Base-by-base conservation (phyloP, 2,329 filamentous ascomycete species). In the Metarhizium guizhouense region DNA sequence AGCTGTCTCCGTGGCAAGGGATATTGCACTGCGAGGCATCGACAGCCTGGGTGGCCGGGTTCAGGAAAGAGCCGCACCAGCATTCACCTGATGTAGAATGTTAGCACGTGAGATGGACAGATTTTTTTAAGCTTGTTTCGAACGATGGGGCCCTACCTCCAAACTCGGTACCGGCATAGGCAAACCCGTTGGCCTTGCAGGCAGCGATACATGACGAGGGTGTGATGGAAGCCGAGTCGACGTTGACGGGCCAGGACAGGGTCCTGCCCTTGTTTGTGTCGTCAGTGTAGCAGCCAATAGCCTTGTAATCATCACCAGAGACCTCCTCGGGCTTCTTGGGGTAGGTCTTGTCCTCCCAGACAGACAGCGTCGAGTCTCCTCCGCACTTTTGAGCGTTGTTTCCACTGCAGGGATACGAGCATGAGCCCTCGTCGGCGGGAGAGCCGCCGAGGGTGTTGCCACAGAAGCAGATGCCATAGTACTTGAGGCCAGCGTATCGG, bases 271-370 rank as follows among this genome's bases (percentile, higher is more conserved):
- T 59, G 50, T 57, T 59, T 18, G 70, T 70, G 55, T 71, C 63
- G 58, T 81, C 79, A 32, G 71, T 74, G 63, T 79, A 86, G 71
- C 85, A 89, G 55, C 85, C 85, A n/a, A 79, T 65, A 59, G 82
- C 77, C 47, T 73, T 71, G 74, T 84, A 88, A 48, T 76, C 73
- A 54, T 73, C 72, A 48, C 77, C 71, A 30, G 74, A 76, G 25
- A 77, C 66, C 52, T 78, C 69, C 18, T 68, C 70, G 59, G 72
- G 76, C 58, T 70, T 68, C 29, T 71, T 68, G 49, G 71, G 64
- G 60, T 77, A 79, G 34, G 75, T 79, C 3, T 75, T 71, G 51
- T 80, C 77, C 62, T 75, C 68, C 63, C 71, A 80, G 62, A 78
- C 57, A 2, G 77, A 78, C 57, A 82, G 74, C 34, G 67, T 62